phyloP scores from a whole-genome alignment of 2,329 filamentous ascomycete species.

The Coniochaeta hoffmannii region DNA sequence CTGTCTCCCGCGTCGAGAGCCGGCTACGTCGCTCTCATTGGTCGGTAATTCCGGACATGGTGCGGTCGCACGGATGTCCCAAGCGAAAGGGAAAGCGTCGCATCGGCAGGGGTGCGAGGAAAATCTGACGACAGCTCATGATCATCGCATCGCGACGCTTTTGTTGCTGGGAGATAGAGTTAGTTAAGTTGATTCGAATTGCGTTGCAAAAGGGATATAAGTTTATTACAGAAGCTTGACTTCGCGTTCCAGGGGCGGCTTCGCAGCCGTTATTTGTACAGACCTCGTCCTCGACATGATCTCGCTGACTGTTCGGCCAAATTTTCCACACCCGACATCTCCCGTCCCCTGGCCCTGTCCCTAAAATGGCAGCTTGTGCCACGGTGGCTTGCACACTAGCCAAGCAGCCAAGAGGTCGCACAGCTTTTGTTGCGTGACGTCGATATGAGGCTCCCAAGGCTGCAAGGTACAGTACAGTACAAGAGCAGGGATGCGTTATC shows the following conservation, averaged over 20 bases:
- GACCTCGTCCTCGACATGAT: background rate
- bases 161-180: background rate
- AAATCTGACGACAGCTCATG: background rate
- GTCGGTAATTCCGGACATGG: background rate
- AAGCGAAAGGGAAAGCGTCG: slow-evolving; percentile 1
- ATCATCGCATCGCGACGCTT: background rate
- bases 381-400: background rate
- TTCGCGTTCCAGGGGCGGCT: too few relatives aligned
- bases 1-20: background rate
- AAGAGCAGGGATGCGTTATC: background rate
- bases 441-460: background rate
- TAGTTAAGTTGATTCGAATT: too few relatives aligned
- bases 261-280: too few relatives aligned
- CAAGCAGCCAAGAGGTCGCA: background rate
- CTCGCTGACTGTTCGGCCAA: background rate
- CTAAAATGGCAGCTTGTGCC: background rate
- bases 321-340: background rate
- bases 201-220: too few relatives aligned
- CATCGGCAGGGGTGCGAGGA: background rate
- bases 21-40: background rate
- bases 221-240: too few relatives aligned
- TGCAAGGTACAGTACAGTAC: background rate
- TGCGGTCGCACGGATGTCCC: background rate
- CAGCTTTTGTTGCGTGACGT: background rate
- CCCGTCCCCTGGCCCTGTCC: background rate